Evolutionary conservation across 2,329 filamentous ascomycete genomes (phyloP).

Genomic region (Aschersonia sp.): DNA sequence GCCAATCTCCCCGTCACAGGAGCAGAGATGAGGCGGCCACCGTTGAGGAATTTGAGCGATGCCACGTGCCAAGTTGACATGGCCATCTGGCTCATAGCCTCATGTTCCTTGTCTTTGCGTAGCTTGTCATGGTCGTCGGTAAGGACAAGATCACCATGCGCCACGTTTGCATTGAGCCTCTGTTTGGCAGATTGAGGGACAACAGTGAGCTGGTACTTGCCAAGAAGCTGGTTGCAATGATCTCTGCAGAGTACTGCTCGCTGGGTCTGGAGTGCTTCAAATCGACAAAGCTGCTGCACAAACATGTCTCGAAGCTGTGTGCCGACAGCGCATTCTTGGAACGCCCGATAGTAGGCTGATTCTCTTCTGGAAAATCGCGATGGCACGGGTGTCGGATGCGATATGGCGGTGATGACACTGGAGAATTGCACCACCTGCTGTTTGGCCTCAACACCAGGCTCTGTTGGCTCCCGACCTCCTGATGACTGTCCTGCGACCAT

Average conservation of each 20-base stretch:
- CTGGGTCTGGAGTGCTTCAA: constrained; percentile 76
- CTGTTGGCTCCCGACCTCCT: constrained; percentile 1
- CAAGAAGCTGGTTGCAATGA: constrained; percentile 70
- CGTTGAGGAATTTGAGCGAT: constrained; percentile 46
- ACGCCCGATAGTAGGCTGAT: constrained; percentile 78
- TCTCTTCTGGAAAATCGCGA: constrained; percentile 43
- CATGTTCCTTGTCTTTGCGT: constrained; percentile 61
- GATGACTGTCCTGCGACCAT: constrained; percentile 3
- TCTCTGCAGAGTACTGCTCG: constrained; percentile 58
- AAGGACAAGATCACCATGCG: constrained; percentile 53
- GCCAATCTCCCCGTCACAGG: constrained; percentile 49
- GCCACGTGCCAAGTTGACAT: constrained; percentile 47
- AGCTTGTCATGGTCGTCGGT: constrained; percentile 48
- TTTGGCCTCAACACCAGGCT: constrained; percentile 15
- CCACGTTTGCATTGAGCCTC: constrained; percentile 58
- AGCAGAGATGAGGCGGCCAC: constrained; percentile 48
- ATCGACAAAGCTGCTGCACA: constrained; percentile 69
- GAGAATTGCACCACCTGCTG: constrained; percentile 73
- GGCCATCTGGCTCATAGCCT: constrained; percentile 61
- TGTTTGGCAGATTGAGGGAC: constrained; percentile 55
- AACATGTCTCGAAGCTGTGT: constrained; percentile 62
- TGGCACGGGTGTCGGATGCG: constrained; percentile 33
- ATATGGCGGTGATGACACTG: constrained; percentile 30
- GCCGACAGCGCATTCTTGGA: constrained; percentile 57
- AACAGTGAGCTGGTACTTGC: constrained; percentile 68